Evolutionary conservation across 129 eudicot genomes (phyloP).

Genomic region (Pseudognaphalium luteoalbum): DNA sequence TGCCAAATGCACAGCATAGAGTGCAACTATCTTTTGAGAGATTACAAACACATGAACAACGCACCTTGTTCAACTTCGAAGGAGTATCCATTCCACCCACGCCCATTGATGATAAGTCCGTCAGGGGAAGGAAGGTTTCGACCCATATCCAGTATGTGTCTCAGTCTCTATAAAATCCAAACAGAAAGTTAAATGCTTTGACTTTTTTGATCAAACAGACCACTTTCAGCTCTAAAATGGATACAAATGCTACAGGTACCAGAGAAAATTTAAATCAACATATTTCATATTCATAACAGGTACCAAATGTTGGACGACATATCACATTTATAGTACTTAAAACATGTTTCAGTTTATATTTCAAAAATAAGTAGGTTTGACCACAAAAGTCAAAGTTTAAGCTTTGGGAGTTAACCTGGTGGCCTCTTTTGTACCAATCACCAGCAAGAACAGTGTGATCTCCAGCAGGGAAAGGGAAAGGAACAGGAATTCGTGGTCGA

Average conservation of each 20-base stretch:
- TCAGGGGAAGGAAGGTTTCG: constrained; percentile 79
- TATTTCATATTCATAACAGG: neutral
- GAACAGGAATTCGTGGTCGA: constrained; percentile 93
- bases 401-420: constrained; percentile 48
- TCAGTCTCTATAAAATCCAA: constrained; percentile 57
- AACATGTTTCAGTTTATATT: neutral
- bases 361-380: neutral
- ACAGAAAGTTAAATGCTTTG: neutral
- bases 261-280: neutral
- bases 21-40: neutral
- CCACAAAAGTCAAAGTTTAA: constrained; percentile 1
- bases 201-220: neutral
- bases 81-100: constrained; percentile 90
- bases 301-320: neutral
- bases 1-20: neutral
- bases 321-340: neutral
- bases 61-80: constrained; percentile 77
- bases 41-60: neutral
- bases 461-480: constrained; percentile 88
- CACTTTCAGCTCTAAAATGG: neutral
- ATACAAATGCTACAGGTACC: constrained; percentile 4
- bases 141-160: constrained; percentile 63
- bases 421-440: constrained; percentile 88
- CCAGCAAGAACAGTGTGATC: constrained; percentile 90
- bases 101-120: constrained; percentile 90